phyloP scores from a whole-genome alignment of 495 filamentous ascomycete species.

The Aspergillus asperescens region DNA sequence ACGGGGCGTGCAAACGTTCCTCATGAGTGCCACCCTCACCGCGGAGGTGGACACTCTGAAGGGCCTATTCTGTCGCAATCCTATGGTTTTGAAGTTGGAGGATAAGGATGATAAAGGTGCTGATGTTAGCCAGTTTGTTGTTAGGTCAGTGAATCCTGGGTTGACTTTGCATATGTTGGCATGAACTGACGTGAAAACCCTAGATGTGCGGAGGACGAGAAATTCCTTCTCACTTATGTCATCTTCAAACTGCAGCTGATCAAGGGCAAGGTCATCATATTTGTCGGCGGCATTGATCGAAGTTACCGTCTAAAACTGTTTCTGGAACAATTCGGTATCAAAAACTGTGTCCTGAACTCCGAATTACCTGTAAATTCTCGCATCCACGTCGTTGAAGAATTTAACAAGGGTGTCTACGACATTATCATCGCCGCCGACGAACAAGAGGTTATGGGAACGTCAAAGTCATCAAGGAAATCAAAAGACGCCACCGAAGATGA shows the following conservation, averaged over 20 bases:
- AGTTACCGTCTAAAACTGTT: conserved; percentile 94
- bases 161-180: neutral
- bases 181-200: neutral
- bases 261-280: conserved; percentile 91
- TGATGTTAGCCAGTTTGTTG: conserved; percentile 78
- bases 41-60: conserved; percentile 82
- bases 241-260: conserved; percentile 93
- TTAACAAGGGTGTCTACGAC: conserved; percentile 93
- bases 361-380: conserved; percentile 90
- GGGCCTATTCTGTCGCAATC: conserved; percentile 77
- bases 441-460: conserved; percentile 68
- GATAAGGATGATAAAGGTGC: conserved; percentile 65
- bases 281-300: conserved; percentile 88
- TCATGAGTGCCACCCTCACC: conserved; percentile 90
- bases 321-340: conserved; percentile 92
- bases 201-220: conserved; percentile 90
- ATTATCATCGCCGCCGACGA: conserved; percentile 97
- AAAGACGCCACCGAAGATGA: conserved; percentile 27
- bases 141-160: conserved; percentile 50
- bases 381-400: conserved; percentile 92
- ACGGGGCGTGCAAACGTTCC: conserved; percentile 78
- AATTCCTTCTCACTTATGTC: conserved; percentile 88
- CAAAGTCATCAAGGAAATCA: conserved; percentile 25
- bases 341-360: conserved; percentile 90
- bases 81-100: conserved; percentile 70